A percentile compares a stretch with the other conserved stretches of the same genome.
These are phyloP conservation scores for Ustilago loliicola DNA, from an alignment of 1,284 basidiomycete genomes.

Conservation along the genomic window DNA sequence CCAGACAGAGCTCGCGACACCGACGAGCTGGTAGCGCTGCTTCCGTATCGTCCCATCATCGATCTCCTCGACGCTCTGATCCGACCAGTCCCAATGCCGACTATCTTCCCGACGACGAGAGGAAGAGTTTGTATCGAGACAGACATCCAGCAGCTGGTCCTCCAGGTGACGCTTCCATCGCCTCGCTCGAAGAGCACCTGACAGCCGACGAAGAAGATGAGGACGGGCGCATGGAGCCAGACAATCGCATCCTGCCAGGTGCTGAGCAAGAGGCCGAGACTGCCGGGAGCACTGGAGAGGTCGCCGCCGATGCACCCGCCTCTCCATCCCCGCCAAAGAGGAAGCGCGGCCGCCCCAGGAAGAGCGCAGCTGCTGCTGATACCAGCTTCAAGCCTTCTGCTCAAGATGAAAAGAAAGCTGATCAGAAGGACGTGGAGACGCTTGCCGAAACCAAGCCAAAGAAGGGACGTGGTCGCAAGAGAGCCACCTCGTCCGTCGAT, in stretches of 20 bases:
- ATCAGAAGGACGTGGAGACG: not conserved
- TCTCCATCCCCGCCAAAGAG: constrained; percentile 6
- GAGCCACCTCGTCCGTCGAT: constrained; percentile 3
- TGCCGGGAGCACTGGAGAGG: not conserved
- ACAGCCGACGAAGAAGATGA: constrained; percentile 3
- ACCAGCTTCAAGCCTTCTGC: not conserved
- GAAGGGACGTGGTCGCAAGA: constrained; percentile 28
- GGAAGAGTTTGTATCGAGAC: constrained; percentile 22
- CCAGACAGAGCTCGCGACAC: constrained; percentile 19
- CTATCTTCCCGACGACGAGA: constrained; percentile 46
- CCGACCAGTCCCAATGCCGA: constrained; percentile 40
- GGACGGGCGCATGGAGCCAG: not conserved
- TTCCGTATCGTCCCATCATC: constrained; percentile 33
- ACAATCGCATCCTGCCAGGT: not conserved
- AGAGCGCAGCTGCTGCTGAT: constrained; percentile 15
- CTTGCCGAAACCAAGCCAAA: constrained; percentile 8
- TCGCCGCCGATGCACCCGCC: not conserved
- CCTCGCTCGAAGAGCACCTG: constrained; percentile 31
- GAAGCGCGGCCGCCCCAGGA: constrained; percentile 27
- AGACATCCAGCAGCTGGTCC: constrained; percentile 23
- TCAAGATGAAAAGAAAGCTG: not conserved
- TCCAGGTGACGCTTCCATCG: constrained; percentile 33
- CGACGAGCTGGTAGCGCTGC: constrained; percentile 27
- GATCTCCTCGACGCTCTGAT: constrained; percentile 37
- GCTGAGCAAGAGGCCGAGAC: not conserved